Evolutionary conservation across 768 basidiomycete species (phyloP).

Genomic region (Melanogaster broomeanus): DNA sequence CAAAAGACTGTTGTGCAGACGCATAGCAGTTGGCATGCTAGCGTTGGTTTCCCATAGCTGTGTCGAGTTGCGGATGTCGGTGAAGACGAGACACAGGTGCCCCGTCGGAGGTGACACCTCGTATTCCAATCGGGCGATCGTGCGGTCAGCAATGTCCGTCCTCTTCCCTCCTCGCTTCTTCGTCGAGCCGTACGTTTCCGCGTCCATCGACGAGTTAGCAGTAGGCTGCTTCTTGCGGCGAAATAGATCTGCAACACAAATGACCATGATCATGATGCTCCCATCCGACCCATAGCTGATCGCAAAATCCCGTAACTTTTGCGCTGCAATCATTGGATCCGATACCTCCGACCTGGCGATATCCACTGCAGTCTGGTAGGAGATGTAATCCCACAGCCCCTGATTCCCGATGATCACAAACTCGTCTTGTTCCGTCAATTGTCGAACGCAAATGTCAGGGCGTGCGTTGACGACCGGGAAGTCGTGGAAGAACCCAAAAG

Average conservation of each 20-base stretch:
- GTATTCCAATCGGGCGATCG: constrained; percentile 62
- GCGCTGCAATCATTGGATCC: constrained; percentile 89
- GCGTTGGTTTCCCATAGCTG: constrained; percentile 95
- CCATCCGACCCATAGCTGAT: constrained; percentile 95
- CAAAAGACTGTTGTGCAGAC: constrained; percentile 83
- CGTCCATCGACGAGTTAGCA: constrained; percentile 37
- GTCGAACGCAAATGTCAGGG: constrained; percentile 71
- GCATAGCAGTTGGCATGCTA: constrained; percentile 94
- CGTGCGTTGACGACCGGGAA: constrained; percentile 89
- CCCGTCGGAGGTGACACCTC: constrained; percentile 87
- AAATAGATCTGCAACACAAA: constrained; percentile 81
- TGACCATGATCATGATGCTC: constrained; percentile 97
- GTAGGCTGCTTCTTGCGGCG: constrained; percentile 46
- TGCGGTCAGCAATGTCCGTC: constrained; percentile 54
- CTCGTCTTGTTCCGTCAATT: constrained; percentile 84
- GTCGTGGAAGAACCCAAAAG: constrained; percentile 91
- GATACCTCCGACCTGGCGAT: constrained; percentile 75
- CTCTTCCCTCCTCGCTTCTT: constrained; percentile 42
- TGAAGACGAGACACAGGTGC: constrained; percentile 92
- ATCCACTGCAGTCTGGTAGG: constrained; percentile 94
- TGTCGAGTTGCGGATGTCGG: constrained; percentile 97
- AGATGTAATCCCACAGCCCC: constrained; percentile 92
- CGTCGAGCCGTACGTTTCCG: constrained; percentile 30
- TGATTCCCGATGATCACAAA: constrained; percentile 95
- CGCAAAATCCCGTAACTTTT: constrained; percentile 95